Evolutionary conservation across 345 rosid species (phyloP).

Genomic region (Carallia pectinifolia): DNA sequence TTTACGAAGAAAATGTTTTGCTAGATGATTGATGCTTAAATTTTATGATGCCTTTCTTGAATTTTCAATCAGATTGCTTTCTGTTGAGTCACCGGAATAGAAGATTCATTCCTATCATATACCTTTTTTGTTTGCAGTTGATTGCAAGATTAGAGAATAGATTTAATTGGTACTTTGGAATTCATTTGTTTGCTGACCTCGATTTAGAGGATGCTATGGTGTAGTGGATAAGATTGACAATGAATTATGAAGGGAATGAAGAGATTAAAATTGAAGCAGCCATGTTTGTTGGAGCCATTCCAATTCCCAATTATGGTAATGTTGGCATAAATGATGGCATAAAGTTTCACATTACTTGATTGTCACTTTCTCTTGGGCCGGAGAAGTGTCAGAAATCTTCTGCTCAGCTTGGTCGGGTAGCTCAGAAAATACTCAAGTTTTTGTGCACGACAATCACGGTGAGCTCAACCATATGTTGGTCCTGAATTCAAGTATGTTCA

Average conservation of each 20-base stretch:
- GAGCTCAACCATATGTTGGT: constrained; percentile 37
- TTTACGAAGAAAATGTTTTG: no score
- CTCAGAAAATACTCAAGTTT: constrained; percentile 55
- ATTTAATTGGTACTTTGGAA: not conserved
- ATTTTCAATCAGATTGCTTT: no score
- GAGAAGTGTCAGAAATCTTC: constrained; percentile 57
- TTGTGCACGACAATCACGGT: constrained; percentile 35
- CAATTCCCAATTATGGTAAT: constrained; percentile 37
- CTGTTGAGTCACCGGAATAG: no score
- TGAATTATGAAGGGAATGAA: constrained; percentile 56
- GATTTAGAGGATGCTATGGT: constrained; percentile 45
- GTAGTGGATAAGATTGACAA: no score
- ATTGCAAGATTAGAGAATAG: not conserved
- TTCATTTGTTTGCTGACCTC: not conserved
- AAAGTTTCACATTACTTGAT: constrained; percentile 64
- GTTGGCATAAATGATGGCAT: constrained; percentile 30
- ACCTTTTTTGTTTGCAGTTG: no score
- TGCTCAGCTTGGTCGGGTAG: constrained; percentile 83
- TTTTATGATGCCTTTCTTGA: no score
- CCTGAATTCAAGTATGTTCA: constrained; percentile 47
- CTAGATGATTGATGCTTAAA: no score
- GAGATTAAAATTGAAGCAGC: constrained; percentile 78
- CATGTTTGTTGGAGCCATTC: constrained; percentile 72
- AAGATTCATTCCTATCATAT: not conserved
- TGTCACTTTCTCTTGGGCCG: constrained; percentile 59